Base-by-base conservation (phyloP, 768 basidiomycete species). In the Lactifluus rugatus region DNA sequence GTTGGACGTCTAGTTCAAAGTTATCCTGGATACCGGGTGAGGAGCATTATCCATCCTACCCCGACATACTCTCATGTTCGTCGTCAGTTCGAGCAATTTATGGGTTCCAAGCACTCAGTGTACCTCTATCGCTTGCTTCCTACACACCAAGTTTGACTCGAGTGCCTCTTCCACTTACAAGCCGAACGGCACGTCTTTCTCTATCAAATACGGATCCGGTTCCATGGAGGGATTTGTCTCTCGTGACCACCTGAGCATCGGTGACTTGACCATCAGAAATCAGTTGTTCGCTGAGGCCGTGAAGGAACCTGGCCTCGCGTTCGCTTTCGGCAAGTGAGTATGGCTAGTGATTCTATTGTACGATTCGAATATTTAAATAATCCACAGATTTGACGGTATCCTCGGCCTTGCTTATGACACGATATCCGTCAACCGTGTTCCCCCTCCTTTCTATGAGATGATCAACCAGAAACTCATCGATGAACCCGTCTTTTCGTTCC, bases 191-290 rank as follows among this genome's bases (percentile, higher is more conserved):
- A 77, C 89, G 48, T 75, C 79, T 5, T 98, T 99, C 67, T 81
- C 84, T 44, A 99, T 98, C 64, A 87, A 83, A 62, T 98, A 98
- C 68, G 96, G 96, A 14, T 88, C 92, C 31, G 96, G 96, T 25
- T 93, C 93, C 2, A 92, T 99, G 84, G 86, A 96, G 69, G 96
- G 96, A 56, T 93, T 88, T 69, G 87, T 98, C 54, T 97, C 93
- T 11, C 83, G 82, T 58, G 96, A 99, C 66, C 69, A 68, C 3
- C 72, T 98, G 50, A 69, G 70, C 8, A 93, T 99, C 59, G 93
- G 92, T 39, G 96, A 96, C 69, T 69, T 99, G 47, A 70, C 70
- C 26, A 79, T 99, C 70, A 76, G 75, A 65, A 61, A 73, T 13
- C 89, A 90, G 69, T 86, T 93, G 68, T 99, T 99, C 66, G 95